Conservation (phyloP, 2,329 filamentous ascomycete species). For the Colletotrichum spaethianum region DNA sequence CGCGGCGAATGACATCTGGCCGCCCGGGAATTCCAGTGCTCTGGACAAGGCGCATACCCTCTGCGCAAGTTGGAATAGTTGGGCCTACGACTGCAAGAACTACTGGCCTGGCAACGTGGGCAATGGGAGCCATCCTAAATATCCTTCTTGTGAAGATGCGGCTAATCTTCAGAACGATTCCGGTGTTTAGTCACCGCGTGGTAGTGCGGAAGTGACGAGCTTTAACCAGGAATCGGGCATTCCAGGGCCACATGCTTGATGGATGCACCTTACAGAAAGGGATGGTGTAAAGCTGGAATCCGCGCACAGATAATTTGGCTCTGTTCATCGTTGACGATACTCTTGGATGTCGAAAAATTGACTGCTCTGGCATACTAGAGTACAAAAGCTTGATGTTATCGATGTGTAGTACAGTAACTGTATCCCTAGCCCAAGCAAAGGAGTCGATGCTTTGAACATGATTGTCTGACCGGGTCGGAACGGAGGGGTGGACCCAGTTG, state of each 20-base stretch:
- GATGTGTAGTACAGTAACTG: too few relatives aligned
- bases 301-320: neutral
- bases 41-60: conserved; percentile 5
- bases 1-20: conserved; percentile 20
- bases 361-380: neutral
- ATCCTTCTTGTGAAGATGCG: conserved; percentile 12
- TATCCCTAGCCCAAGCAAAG: too few relatives aligned
- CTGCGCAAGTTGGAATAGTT: conserved; percentile 30
- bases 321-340: neutral
- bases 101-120: conserved; percentile 26
- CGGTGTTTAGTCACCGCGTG: neutral
- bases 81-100: conserved; percentile 35
- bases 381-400: neutral
- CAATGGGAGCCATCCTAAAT: neutral
- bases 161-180: conserved; percentile 23
- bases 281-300: too few relatives aligned
- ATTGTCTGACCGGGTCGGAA: neutral
- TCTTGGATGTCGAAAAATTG: neutral
- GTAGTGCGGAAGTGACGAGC: too few relatives aligned
- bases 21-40: conserved; percentile 3
- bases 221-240: neutral
- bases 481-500: neutral
- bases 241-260: neutral
- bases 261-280: neutral
- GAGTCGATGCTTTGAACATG: neutral